These are phyloP conservation scores for Phialemoniopsis sp. DNA, from an alignment of 2,329 filamentous ascomycete species.

Conservation along the genomic window DNA sequence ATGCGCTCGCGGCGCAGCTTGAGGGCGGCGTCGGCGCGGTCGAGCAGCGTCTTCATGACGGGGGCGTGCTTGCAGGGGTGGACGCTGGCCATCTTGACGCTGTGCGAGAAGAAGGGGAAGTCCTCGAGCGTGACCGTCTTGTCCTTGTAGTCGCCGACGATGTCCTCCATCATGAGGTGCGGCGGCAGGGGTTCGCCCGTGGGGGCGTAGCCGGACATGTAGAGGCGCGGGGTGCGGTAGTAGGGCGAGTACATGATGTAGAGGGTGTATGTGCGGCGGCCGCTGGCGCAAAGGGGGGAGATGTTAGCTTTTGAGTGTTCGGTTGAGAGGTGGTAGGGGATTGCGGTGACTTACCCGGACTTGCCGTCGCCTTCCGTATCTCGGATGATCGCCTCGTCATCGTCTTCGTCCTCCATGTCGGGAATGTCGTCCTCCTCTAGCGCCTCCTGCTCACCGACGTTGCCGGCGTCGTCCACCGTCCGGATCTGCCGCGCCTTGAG, in stretches of 20 bases:
- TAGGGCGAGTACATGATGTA: constrained; percentile 98
- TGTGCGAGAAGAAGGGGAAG: constrained; percentile 89
- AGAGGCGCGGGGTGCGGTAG: constrained; percentile 92
- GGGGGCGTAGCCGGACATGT: constrained; percentile 84
- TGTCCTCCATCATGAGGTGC: constrained; percentile 32
- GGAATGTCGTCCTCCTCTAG: constrained; percentile 75
- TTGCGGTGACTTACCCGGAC: neutral
- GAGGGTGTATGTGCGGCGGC: constrained; percentile 89
- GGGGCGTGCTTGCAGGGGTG: constrained; percentile 96
- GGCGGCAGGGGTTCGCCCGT: constrained; percentile 54
- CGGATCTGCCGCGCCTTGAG: constrained; percentile 76
- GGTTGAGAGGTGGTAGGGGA: too few species aligned
- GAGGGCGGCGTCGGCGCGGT: constrained; percentile 88
- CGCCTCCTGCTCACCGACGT: constrained; percentile 71
- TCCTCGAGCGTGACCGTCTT: constrained; percentile 98
- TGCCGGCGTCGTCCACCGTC: constrained; percentile 85
- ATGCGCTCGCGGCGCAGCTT: constrained; percentile 85
- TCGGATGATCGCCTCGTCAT: constrained; percentile 92
- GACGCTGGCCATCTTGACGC: constrained; percentile 92
- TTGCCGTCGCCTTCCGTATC: constrained; percentile 47
- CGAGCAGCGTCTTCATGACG: constrained; percentile 96
- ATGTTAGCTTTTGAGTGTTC: constrained; percentile 2
- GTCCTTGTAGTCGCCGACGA: constrained; percentile 34
- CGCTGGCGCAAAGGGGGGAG: constrained; percentile 42
- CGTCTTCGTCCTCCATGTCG: constrained; percentile 98